These are phyloP conservation scores for Aspergillus wentii DNA, from an alignment of 495 filamentous ascomycete genomes.

Conservation along the genomic window DNA sequence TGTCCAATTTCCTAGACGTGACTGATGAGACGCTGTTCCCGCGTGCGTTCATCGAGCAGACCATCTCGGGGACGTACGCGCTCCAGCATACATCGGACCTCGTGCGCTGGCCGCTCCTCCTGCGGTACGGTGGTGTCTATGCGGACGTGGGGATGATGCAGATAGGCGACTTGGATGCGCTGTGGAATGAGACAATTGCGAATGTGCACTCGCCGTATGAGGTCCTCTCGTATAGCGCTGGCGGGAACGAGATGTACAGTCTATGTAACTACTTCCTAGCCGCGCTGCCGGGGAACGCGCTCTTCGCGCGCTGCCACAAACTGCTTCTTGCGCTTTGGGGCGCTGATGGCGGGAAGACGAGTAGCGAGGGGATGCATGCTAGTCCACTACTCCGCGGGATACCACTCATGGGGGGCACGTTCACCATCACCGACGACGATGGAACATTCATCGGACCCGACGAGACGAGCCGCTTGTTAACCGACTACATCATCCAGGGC, in stretches of 20 bases:
- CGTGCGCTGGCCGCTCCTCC: slow-evolving; percentile 49
- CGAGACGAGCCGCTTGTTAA: slow-evolving; percentile 33
- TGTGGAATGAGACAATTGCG: slow-evolving; percentile 44
- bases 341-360: slow-evolving; percentile 43
- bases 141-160: slow-evolving; percentile 51
- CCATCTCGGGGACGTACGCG: slow-evolving; percentile 41
- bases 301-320: slow-evolving; percentile 45
- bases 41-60: slow-evolving; percentile 39
- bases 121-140: slow-evolving; percentile 52
- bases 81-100: slow-evolving; percentile 52
- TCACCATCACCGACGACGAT: slow-evolving; percentile 19
- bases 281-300: slow-evolving; percentile 32
- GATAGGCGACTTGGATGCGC: slow-evolving; percentile 48
- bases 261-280: slow-evolving; percentile 49
- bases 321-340: slow-evolving; percentile 47
- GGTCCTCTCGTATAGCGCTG: slow-evolving; percentile 40
- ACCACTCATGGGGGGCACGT: slow-evolving; percentile 26
- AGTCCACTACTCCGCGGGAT: slow-evolving; percentile 41
- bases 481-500: slow-evolving; percentile 50
- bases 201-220: slow-evolving; percentile 41
- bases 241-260: slow-evolving; percentile 21
- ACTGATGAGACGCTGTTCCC: slow-evolving; percentile 39
- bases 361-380: slow-evolving; percentile 47
- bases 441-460: too few species aligned
- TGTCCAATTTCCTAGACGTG: slow-evolving; percentile 44